Conservation (phyloP, 2,329 filamentous ascomycete species). For the Davidsoniella neocaledoniae region DNA sequence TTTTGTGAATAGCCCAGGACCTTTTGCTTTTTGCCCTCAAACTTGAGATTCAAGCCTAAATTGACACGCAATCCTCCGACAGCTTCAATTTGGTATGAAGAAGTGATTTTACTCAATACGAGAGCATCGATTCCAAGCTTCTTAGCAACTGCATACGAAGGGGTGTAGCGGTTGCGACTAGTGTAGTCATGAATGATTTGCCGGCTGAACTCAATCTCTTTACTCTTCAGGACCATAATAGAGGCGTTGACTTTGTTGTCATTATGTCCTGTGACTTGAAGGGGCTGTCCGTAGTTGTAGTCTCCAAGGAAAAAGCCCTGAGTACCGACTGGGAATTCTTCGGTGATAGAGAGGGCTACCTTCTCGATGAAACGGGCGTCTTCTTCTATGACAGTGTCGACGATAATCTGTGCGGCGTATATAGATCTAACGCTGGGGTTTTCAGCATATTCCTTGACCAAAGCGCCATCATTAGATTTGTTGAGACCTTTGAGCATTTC, state of each 20-base stretch:
- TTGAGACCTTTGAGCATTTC: conserved; percentile 82
- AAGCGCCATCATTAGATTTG: conserved; percentile 81
- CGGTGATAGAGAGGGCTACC: conserved; percentile 68
- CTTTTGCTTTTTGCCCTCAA: conserved; percentile 88
- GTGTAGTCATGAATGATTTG: conserved; percentile 57
- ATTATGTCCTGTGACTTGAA: conserved; percentile 63
- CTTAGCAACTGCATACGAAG: conserved; percentile 77
- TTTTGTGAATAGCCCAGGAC: conserved; percentile 91
- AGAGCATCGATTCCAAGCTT: conserved; percentile 69
- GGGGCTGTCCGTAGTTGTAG: conserved; percentile 75
- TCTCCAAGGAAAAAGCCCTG: conserved; percentile 89
- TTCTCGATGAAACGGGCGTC: conserved; percentile 89
- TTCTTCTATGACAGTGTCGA: conserved; percentile 77
- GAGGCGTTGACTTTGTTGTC: conserved; percentile 62
- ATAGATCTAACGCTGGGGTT: conserved; percentile 75
- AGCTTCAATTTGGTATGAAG: conserved; percentile 67
- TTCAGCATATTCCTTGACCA: conserved; percentile 80
- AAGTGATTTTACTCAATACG: conserved; percentile 87
- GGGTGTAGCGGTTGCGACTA: conserved; percentile 56
- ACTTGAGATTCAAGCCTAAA: conserved; percentile 88
- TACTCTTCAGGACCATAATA: conserved; percentile 53
- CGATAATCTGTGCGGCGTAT: conserved; percentile 79
- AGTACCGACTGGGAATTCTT: conserved; percentile 75
- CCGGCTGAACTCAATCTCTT: conserved; percentile 67
- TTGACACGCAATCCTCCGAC: conserved; percentile 75